Evolutionary conservation across 495 filamentous ascomycete species (phyloP), one percentile per base, ranked within the genome.

Genomic region (Gamarada debralockiae): DNA sequence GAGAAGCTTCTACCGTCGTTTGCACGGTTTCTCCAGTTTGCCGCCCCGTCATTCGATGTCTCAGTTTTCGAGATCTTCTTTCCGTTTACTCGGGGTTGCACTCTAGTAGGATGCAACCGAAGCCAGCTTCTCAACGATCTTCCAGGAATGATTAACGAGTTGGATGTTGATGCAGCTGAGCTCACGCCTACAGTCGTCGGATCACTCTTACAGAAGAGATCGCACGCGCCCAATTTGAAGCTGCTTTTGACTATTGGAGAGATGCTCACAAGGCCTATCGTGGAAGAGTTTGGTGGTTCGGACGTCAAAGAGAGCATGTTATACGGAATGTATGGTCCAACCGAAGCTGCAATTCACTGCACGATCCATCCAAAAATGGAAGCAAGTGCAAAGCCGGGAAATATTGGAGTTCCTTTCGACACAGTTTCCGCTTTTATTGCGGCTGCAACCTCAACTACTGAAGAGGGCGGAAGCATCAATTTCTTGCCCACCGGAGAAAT

Each of bases 61-160:
- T 92, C 86, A 0, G 81, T 92, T 0, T 93, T 93, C 53, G 90
- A 95, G 62, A 88, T 90, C 6, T 95, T 93, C 71, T 95, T 92
- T 60, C 82, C 90, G 0, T 62, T 90, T 1, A 81, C 81, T 45
- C 73, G 88, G 43, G 86, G 87, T 1, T 70, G 68, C 22, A 90
- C 87, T 0, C 73, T 95, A 6, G 80, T 91, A 38, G 79, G 79
- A 42, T 86, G 85, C 48, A 71, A 77, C 18, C 78, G 89, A 18
- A 66, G 68, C 17, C 63, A 74, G 3, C 78, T 92, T 69, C 74
- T 93, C 22, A 78, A 82, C 46, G 84, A 93, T 62, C 74, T 95
- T 17, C 79, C 81, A 3, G 74, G 66, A 3, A 72, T 81, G 8
- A 81, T 95, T 38, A 80, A 72, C 8, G 44, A 52, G 13, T 74